These are phyloP conservation scores for Microdochium paspali DNA, from an alignment of 2,329 filamentous ascomycete species.

Conservation along the genomic window DNA sequence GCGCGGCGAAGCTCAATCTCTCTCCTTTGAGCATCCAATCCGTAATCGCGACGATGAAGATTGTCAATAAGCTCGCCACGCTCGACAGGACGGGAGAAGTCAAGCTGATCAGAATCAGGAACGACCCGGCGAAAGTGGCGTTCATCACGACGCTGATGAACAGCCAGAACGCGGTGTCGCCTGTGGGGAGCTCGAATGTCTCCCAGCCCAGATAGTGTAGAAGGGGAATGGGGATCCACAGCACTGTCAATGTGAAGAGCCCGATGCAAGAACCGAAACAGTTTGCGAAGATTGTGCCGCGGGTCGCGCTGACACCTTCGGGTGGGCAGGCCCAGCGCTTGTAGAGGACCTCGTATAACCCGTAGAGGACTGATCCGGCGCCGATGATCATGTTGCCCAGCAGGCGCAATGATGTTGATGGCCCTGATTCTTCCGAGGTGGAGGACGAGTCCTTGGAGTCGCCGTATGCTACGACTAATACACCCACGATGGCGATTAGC, in stretches of 20 bases:
- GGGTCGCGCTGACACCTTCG: conserved; percentile 71
- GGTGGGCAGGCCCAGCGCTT: conserved; percentile 90
- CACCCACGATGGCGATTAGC: conserved; percentile 75
- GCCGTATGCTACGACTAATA: conserved; percentile 92
- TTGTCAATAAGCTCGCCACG: conserved; percentile 87
- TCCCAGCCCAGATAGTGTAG: conserved; percentile 74
- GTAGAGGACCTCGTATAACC: conserved; percentile 94
- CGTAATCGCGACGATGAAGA: conserved; percentile 88
- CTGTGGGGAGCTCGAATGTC: conserved; percentile 70
- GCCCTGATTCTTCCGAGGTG: conserved; percentile 16
- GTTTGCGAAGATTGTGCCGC: conserved; percentile 95
- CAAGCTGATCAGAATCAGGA: conserved; percentile 84
- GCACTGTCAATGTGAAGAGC: conserved; percentile 70
- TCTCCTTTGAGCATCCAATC: conserved; percentile 82
- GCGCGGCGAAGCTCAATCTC: conserved; percentile 62
- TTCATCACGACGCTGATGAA: conserved; percentile 76
- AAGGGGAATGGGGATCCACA: conserved; percentile 87
- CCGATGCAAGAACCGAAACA: conserved; percentile 85
- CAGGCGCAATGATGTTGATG: conserved; percentile 55
- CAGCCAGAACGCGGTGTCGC: conserved; percentile 71
- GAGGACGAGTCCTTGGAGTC: conserved; percentile 43
- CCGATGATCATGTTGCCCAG: conserved; percentile 90
- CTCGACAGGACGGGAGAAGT: conserved; percentile 88
- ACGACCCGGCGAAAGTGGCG: conserved; percentile 84
- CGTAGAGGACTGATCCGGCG: conserved; percentile 82